Percentiles rank a stretch among this genome's conserved stretches.
Conservation (phyloP, 2,329 filamentous ascomycete species). For the Davidsoniella virescens region DNA sequence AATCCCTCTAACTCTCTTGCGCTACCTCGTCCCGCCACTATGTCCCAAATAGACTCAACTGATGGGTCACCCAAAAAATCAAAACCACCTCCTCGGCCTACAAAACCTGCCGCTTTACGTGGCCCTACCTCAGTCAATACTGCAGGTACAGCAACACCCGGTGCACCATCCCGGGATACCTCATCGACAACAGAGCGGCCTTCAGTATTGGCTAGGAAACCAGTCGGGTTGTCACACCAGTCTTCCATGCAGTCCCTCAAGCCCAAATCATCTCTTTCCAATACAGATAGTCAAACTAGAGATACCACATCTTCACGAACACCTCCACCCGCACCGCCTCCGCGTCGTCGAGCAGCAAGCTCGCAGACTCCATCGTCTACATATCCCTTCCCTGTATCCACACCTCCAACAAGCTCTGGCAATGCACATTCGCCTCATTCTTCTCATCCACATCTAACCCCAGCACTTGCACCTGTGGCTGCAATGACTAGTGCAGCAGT, state of each 20-base stretch:
- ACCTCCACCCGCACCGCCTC: constrained; percentile 24
- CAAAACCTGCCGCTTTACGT: constrained; percentile 40
- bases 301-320: constrained; percentile 14
- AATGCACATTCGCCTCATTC: neutral
- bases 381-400: constrained; percentile 14
- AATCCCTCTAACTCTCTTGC: neutral
- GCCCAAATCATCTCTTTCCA: constrained; percentile 18
- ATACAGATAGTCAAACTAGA: constrained; percentile 8
- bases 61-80: constrained; percentile 16
- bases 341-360: constrained; percentile 17
- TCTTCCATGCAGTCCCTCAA: constrained; percentile 15
- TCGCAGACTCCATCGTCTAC: neutral
- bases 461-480: constrained; percentile 62
- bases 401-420: neutral
- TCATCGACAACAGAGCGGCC: constrained; percentile 6
- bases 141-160: neutral
- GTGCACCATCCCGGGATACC: neutral
- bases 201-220: neutral
- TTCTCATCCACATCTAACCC: constrained; percentile 24
- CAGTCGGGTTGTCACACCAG: constrained; percentile 4
- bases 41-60: neutral
- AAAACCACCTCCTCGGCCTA: constrained; percentile 36
- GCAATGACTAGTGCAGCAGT: constrained; percentile 48
- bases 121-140: constrained; percentile 18
- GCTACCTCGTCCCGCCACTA: neutral